Base-by-base conservation (phyloP, 2,329 filamentous ascomycete genomes). In the Blastomyces parvus region DNA sequence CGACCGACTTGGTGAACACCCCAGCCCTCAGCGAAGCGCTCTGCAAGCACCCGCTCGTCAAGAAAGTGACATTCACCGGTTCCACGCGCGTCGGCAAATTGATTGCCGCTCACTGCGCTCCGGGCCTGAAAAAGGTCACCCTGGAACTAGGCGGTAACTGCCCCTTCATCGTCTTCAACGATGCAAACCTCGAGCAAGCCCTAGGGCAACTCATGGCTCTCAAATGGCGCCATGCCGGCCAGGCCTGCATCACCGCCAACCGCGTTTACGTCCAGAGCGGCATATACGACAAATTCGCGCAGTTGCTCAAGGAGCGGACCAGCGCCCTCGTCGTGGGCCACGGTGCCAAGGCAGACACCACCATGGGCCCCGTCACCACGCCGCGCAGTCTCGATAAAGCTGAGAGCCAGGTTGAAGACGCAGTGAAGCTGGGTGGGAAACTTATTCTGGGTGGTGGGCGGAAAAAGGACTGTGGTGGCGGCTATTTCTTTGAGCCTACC, bases 401-500 rank as follows among this genome's bases (percentile, higher is more conserved):
- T 1, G 64, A 71, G 42, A 69, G 67, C n/a, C 85, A 89, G 66
- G 84, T 89, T 40, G 80, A 83, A 56, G 86, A 90, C 71, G 88
- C 88, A 3, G 79, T 81, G 62, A 80, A 80, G 62, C 80, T 83
- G 48, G 88, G 88, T 2, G 88, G 84, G 0, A 82, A 82, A 55
- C 74, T 88, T n/a, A 75, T 88, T 1, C 76, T 86, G 25, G 88
- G 88, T 14, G 86, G 84, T 1, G 71, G 71, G 7, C 71, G 75
- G 0, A 73, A 77, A 13, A 71, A 77, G 13, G 79, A 78, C 0
- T 81, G 81, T n/a, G 81, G 81, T 63, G 83, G 84, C 64, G 82
- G 82, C 66, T 89, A 87, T 74, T 90, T 88, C 78, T 88, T 89
- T 73, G 81, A 87, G 70, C 86, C 85, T 1, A 89, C 86, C 0